Base-by-base conservation (phyloP, 139 green algal species). In the Pedinophyceae sp. region DNA sequence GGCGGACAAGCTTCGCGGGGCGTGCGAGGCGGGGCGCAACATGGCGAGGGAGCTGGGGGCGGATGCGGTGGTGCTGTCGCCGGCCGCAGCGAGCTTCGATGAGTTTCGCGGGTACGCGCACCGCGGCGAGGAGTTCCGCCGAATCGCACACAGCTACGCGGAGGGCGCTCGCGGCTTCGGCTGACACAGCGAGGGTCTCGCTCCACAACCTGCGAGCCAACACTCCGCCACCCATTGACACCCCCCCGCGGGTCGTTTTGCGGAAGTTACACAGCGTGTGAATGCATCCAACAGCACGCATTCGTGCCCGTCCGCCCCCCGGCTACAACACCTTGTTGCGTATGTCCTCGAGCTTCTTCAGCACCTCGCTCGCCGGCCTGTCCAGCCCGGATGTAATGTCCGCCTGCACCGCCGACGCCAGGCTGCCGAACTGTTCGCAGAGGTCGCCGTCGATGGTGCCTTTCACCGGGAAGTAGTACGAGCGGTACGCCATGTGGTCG, bases 271-370 rank as follows among this genome's bases (percentile, higher is more conserved):
- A n/a, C n/a, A n/a, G n/a, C n/a, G n/a, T n/a, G n/a, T n/a, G n/a
- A n/a, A n/a, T n/a, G n/a, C n/a, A n/a, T n/a, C n/a, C n/a, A n/a
- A n/a, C n/a, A n/a, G n/a, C n/a, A n/a, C n/a, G n/a, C n/a, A n/a
- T n/a, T n/a, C n/a, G n/a, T n/a, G n/a, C n/a, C n/a, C n/a, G n/a
- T n/a, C n/a, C n/a, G n/a, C n/a, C n/a, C n/a, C n/a, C n/a, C n/a
- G 25, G 51, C 51, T 72, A 86, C 60, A 86, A 40, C 15, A 93
- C 79, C 50, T 72, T 75, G 64, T 91, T 93, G 3, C 81, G 62
- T 7, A 95, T 76, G 58, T 97, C 89, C 54, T 98, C 91, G 30
- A 98, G 73, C 73, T 96, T 97, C 66, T 96, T 96, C 3, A 98
- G 61, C 60, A 97, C 75, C 75, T 98, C 91, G 1, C 82, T 80